A percentile compares a stretch with the other conserved stretches of the same genome.
These are phyloP conservation scores for Saccharomycopsis synnaedendra DNA, from an alignment of 805 yeast genomes.

Conservation along the genomic window DNA sequence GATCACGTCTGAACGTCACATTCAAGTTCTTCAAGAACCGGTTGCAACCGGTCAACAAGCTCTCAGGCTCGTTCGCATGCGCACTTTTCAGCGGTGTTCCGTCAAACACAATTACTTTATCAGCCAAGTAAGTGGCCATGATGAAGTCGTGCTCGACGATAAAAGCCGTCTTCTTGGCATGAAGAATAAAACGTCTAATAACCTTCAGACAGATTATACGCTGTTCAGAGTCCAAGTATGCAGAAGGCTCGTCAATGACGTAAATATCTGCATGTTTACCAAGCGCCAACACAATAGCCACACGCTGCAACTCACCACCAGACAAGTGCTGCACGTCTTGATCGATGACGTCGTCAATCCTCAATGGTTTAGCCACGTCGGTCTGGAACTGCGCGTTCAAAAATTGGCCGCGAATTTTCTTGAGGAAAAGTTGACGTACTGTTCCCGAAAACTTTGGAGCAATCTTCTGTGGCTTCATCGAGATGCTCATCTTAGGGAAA, in stretches of 20 bases:
- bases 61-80: slow-evolving; percentile 79
- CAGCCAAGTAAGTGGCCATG: slow-evolving; percentile 99
- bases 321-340: slow-evolving; percentile 96
- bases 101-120: slow-evolving; percentile 95
- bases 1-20: slow-evolving; percentile 98
- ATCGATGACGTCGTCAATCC: slow-evolving; percentile 87
- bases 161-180: slow-evolving; percentile 97
- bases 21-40: slow-evolving; percentile 91
- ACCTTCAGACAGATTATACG: slow-evolving; percentile 99
- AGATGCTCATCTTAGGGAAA: slow-evolving; percentile 81
- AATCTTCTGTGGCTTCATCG: slow-evolving; percentile 98
- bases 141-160: slow-evolving; percentile 99
- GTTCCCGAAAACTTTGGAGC: slow-evolving; percentile 99
- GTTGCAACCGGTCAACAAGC: slow-evolving; percentile 94
- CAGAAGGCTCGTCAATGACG: slow-evolving; percentile 97
- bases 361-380: slow-evolving; percentile 93
- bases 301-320: slow-evolving; percentile 99
- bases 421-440: slow-evolving; percentile 93
- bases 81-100: slow-evolving; percentile 87
- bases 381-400: slow-evolving; percentile 96
- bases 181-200: slow-evolving; percentile 91
- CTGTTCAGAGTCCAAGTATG: slow-evolving; percentile 97
- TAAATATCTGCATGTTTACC: slow-evolving; percentile 95
- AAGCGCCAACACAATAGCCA: slow-evolving; percentile 88
- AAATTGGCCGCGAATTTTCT: slow-evolving; percentile 90